A percentile compares a stretch with the other conserved stretches of the same genome.
Evolutionary conservation across 2,329 filamentous ascomycete species (phyloP).

Genomic region (Cladophialophora bantiana): DNA sequence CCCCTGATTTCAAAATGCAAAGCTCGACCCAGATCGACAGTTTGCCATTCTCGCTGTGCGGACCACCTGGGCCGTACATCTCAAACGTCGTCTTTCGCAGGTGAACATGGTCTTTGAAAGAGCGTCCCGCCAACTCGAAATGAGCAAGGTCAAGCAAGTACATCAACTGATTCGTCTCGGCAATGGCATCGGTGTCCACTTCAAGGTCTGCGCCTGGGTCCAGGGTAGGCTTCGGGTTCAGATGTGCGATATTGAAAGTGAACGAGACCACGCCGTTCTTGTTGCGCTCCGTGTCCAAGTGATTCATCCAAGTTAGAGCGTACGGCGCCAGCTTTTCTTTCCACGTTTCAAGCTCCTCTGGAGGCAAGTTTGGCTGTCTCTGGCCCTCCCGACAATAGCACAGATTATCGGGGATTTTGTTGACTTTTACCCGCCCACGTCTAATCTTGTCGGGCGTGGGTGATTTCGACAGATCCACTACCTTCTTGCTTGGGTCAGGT

Average conservation of each 20-base stretch:
- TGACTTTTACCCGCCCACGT: slow-evolving; percentile 23
- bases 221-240: slow-evolving; percentile 20
- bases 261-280: slow-evolving; percentile 32
- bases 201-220: slow-evolving; percentile 23
- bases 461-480: slow-evolving; percentile 19
- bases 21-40: slow-evolving; percentile 29
- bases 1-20: slow-evolving; percentile 23
- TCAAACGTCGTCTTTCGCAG: slow-evolving; percentile 24
- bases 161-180: slow-evolving; percentile 31
- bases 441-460: neutral
- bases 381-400: slow-evolving; percentile 26
- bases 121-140: slow-evolving; percentile 26
- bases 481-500: slow-evolving; percentile 14
- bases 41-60: slow-evolving; percentile 17
- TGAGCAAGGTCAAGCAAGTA: slow-evolving; percentile 32
- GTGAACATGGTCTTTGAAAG: slow-evolving; percentile 31
- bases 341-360: slow-evolving; percentile 28
- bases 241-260: slow-evolving; percentile 26
- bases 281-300: slow-evolving; percentile 30
- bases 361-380: slow-evolving; percentile 19
- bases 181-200: slow-evolving; percentile 19
- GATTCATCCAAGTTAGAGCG: slow-evolving; percentile 28
- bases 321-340: slow-evolving; percentile 25
- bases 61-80: slow-evolving; percentile 23
- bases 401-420: slow-evolving; percentile 30